Conservation (phyloP, 768 basidiomycete species). For the Tylopilus sp. region DNA sequence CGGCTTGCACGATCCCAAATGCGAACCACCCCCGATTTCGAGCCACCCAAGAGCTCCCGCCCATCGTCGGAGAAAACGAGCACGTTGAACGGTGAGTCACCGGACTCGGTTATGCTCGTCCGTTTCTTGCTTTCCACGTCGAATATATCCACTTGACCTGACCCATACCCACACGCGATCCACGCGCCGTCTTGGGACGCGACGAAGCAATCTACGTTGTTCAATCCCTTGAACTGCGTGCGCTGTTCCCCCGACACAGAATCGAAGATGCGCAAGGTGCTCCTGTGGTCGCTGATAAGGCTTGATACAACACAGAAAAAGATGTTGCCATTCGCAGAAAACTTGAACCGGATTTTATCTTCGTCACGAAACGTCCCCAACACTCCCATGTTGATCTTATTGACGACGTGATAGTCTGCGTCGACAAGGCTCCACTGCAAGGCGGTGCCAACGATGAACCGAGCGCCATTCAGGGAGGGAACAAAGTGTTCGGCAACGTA, state of each 20-base stretch:
- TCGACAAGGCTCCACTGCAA: slow-evolving; percentile 5
- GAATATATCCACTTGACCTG: slow-evolving; percentile 3
- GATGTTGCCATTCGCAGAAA: slow-evolving; percentile 12
- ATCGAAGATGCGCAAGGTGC: slow-evolving; percentile 9
- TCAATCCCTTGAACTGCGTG: slow-evolving; percentile 8
- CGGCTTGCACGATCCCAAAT: slow-evolving; percentile 22
- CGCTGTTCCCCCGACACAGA: slow-evolving; percentile 8
- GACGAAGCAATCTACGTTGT: not conserved
- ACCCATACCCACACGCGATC: slow-evolving; percentile 10
- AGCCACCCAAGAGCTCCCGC: slow-evolving; percentile 18
- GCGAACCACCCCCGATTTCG: slow-evolving; percentile 7
- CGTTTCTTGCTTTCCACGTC: not conserved
- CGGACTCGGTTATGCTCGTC: not conserved
- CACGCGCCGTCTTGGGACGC: slow-evolving; percentile 4
- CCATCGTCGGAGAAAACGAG: slow-evolving; percentile 19
- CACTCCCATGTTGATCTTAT: slow-evolving; percentile 9
- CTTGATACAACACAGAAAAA: slow-evolving; percentile 1
- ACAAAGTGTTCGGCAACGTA: fast-evolving
- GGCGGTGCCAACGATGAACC: slow-evolving; percentile 3
- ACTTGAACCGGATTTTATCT: not conserved
- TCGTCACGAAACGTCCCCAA: not conserved
- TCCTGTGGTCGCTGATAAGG: slow-evolving; percentile 6
- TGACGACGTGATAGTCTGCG: not conserved
- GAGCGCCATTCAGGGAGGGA: slow-evolving; percentile 8
- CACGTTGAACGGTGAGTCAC: not conserved